Percentiles rank a stretch among this genome's conserved stretches.
Conservation (phyloP, 2,329 filamentous ascomycete species). For the Zarea fungicola region DNA sequence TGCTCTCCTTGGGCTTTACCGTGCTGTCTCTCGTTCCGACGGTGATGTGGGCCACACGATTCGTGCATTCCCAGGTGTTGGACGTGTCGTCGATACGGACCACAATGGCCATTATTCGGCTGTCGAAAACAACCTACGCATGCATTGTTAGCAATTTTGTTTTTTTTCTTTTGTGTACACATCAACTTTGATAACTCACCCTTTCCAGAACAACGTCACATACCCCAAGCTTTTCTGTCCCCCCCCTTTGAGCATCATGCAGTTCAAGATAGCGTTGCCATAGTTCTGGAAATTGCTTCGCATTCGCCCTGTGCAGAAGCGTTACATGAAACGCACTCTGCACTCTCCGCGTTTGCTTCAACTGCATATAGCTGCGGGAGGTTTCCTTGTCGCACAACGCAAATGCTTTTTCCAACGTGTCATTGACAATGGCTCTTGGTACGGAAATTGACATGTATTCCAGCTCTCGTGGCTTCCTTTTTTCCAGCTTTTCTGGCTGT, state of each 20-base stretch:
- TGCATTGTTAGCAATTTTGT: no score
- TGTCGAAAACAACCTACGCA: constrained; percentile 74
- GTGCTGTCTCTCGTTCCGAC: constrained; percentile 69
- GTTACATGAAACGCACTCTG: constrained; percentile 92
- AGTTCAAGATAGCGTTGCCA: constrained; percentile 71
- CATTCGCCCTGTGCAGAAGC: constrained; percentile 71
- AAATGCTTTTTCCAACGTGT: constrained; percentile 68
- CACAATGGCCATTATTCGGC: constrained; percentile 85
- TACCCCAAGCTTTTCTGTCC: constrained; percentile 46
- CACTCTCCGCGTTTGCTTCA: constrained; percentile 68
- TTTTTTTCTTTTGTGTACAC: neutral
- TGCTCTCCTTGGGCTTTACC: constrained; percentile 93
- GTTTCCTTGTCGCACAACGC: constrained; percentile 40
- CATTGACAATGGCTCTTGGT: constrained; percentile 35
- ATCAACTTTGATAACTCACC: constrained; percentile 29
- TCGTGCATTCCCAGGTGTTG: constrained; percentile 63
- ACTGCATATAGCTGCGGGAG: constrained; percentile 62
- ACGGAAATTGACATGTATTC: constrained; percentile 55
- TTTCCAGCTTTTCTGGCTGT: constrained; percentile 25
- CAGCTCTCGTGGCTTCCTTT: constrained; percentile 41
- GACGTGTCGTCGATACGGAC: constrained; percentile 61
- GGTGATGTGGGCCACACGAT: constrained; percentile 80
- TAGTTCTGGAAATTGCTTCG: constrained; percentile 57
- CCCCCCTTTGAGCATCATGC: constrained; percentile 37
- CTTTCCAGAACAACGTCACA: constrained; percentile 61